Evolutionary conservation across 1,284 basidiomycete genomes (phyloP), one percentile per base, ranked within the genome.

Genomic region (Sporisorium sorghi): DNA sequence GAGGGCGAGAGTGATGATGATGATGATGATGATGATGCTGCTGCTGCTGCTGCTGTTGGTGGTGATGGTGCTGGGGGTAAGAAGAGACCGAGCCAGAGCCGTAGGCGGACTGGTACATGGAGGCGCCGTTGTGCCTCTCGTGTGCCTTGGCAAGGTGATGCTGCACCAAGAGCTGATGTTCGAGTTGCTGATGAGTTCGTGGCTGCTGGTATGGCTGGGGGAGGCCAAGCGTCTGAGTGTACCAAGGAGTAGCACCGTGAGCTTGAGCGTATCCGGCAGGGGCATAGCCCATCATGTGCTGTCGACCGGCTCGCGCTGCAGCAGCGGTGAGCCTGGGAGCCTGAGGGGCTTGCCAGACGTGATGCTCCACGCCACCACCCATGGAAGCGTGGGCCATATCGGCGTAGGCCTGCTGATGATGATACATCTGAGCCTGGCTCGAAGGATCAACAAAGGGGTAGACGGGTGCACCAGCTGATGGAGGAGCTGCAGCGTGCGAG

Each of bases 111-210:
- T 67, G 70, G 28, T 51, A 57, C 24, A 40, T 32, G 21, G 47
- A 43, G 11, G 51, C 46, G 32, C 43, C 43, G 10, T 58, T 54
- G 23, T 66, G 73, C 23, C 55, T 51, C 11, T 69, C 60, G 30
- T 74, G 76, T 3, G 54, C 71, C 56, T 77, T 77, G 35, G 76
- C 73, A 23, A 77, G 58, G 21, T 77, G 68, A 42, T 77, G 76
- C 42, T 77, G 76, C 24, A 69, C 58, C 28, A 77, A 53, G 4
- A 77, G 71, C 68, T 77, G 72, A 17, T 77, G 76, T 50, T 77
- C 76, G 46, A 77, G 63, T 50, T 71, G 74, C 33, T 73, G 77
- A 56, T 73, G 77, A 10, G 69, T 70, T 24, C 67, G 73, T 8
- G 60, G 73, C 65, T 63, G 60, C 35, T 68, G 64, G 23, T 55